Conservation (phyloP, 495 filamentous ascomycete species). For the Podospora sp. region DNA sequence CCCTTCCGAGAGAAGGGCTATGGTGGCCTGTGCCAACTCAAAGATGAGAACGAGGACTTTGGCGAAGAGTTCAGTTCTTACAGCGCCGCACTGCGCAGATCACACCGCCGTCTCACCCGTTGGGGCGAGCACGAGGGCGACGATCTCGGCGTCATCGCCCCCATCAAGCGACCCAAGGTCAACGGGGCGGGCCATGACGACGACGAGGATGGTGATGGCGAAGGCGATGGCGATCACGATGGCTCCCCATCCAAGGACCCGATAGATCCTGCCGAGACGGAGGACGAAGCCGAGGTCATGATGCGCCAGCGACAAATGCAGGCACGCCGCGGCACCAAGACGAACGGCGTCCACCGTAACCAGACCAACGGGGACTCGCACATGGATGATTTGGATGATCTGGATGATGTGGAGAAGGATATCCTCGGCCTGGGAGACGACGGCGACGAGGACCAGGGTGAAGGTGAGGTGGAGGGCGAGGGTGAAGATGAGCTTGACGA, state of each 20-base stretch:
- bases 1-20: constrained; percentile 59
- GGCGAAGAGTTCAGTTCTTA: constrained; percentile 77
- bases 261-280: constrained; percentile 39
- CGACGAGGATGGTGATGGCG: constrained; percentile 34
- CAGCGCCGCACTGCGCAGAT: constrained; percentile 70
- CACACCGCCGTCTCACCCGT: constrained; percentile 67
- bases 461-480: constrained; percentile 46
- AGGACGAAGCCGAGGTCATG: constrained; percentile 35
- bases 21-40: constrained; percentile 69
- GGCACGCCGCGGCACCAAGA: constrained; percentile 15
- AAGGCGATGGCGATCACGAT: constrained; percentile 34
- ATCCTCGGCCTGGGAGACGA: constrained; percentile 50
- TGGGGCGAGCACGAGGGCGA: constrained; percentile 64
- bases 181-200: constrained; percentile 29
- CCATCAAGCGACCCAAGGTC: constrained; percentile 42
- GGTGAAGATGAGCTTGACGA: constrained; percentile 55
- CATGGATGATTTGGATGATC: constrained; percentile 52
- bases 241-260: constrained; percentile 32
- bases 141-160: constrained; percentile 48
- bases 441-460: constrained; percentile 36
- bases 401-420: constrained; percentile 56
- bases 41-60: constrained; percentile 70
- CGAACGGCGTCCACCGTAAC: constrained; percentile 23
- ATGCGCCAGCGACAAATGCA: constrained; percentile 14
- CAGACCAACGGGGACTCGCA: constrained; percentile 40